These are phyloP conservation scores for Thelonectria olida DNA, from an alignment of 2,329 filamentous ascomycete species.

Conservation along the genomic window DNA sequence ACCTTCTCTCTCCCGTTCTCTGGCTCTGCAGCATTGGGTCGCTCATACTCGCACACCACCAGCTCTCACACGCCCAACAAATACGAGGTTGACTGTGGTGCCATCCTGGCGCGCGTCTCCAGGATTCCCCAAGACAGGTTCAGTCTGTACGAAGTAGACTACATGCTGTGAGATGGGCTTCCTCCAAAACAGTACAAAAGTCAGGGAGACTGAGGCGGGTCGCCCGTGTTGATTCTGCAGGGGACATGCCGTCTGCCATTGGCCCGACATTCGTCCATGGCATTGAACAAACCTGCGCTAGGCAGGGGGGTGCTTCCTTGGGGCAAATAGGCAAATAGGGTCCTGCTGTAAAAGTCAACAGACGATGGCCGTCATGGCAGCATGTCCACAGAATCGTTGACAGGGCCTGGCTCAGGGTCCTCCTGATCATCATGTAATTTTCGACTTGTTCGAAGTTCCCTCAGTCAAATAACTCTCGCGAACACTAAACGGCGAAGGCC, in stretches of 20 bases:
- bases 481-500: not conserved
- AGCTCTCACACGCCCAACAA: constrained; percentile 33
- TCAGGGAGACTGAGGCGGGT: constrained; percentile 40
- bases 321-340: constrained; percentile 10
- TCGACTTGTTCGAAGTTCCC: not conserved
- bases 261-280: constrained; percentile 36
- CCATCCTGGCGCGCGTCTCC: constrained; percentile 34
- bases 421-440: not conserved
- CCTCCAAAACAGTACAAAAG: constrained; percentile 8
- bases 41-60: constrained; percentile 22
- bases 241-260: constrained; percentile 37
- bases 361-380: constrained; percentile 20
- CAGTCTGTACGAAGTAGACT: constrained; percentile 10
- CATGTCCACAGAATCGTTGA: constrained; percentile 1
- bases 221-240: constrained; percentile 38
- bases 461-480: not conserved
- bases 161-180: no score
- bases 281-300: constrained; percentile 45
- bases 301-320: constrained; percentile 34
- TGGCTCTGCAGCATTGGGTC: constrained; percentile 23
- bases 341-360: constrained; percentile 19
- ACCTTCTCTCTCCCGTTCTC: constrained; percentile 1
- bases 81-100: constrained; percentile 42
- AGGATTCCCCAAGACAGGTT: constrained; percentile 43
- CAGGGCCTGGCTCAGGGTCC: constrained; percentile 5